Evolutionary conservation across 441 rosid genomes (phyloP), one percentile per base, ranked within the genome.

Genomic region (Syzygium syzygioides): DNA sequence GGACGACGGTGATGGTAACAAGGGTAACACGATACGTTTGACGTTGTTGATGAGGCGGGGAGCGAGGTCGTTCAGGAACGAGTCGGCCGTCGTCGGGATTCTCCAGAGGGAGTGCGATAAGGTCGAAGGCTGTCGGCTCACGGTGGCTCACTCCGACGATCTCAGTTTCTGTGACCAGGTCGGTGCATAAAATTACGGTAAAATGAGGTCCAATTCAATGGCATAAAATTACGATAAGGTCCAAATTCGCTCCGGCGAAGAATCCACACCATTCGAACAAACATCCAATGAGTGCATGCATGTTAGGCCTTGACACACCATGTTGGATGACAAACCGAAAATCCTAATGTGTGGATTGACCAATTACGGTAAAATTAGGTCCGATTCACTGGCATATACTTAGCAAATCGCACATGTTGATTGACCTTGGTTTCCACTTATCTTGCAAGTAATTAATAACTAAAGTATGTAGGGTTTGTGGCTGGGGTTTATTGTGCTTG

Each of bases 141-240:
- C 41, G 79, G 93, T 96, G 91, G 95, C 97, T 50, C 89, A 93
- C 88, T 93, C 95, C 71, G 86, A 93, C 79, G 92, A 95, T 88
- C 94, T 95, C 83, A 93, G 93, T 28, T 90, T 95, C 86, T 95
- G 98, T 54, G 95, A 95, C 48, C 98, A 96, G 94, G 95, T 94
- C 28, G 85, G 90, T 57, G 13, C 45, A 86, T 53, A 3, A 62
- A 62, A 62, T 60, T 45, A 45, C 48, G 9, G 48, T 1, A 7
- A 45, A 45, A 45, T 45, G 48, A 45, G 48, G 10, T 45, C 48
- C 48, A 45, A 45, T 45, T 45, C 48, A 45, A 45, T 45, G 48
- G 48, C 48, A 45, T 7, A 45, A 45, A 45, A 45, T 45, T 45
- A 45, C 48, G 9, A 45, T 45, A 7, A 45, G 48, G 48, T 45